These are phyloP conservation scores for Citeromyces hawaiiensis DNA, from an alignment of 1,139 yeast species.

Conservation along the genomic window DNA sequence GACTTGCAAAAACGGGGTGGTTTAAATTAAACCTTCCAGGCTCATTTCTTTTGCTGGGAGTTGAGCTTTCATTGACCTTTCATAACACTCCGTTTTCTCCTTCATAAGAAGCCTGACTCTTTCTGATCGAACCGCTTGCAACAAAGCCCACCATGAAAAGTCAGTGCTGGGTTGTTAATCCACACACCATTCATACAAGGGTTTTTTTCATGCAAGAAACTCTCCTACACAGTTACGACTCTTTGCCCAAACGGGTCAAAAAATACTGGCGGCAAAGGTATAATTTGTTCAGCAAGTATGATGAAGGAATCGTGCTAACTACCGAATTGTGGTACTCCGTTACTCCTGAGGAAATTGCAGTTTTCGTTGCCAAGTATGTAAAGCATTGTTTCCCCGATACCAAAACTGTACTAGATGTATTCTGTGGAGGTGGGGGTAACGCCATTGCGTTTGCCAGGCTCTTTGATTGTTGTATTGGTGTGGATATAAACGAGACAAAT, in stretches of 20 bases:
- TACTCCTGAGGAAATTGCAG: slow-evolving; percentile 72
- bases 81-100: too few relatives aligned
- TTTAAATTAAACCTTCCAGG: too few relatives aligned
- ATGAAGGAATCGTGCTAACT: slow-evolving; percentile 62
- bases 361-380: slow-evolving; percentile 45
- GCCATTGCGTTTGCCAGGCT: slow-evolving; percentile 63
- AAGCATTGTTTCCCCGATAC: slow-evolving; percentile 35
- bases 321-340: slow-evolving; percentile 83
- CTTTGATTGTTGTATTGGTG: slow-evolving; percentile 42
- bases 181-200: neutral
- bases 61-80: too few relatives aligned
- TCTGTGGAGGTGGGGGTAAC: slow-evolving; percentile 96
- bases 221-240: neutral
- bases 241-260: slow-evolving; percentile 25
- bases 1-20: too few relatives aligned
- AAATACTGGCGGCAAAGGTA: slow-evolving; percentile 55
- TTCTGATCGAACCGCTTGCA: too few relatives aligned
- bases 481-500: slow-evolving; percentile 53
- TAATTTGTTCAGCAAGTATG: slow-evolving; percentile 42
- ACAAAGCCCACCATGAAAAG: too few relatives aligned
- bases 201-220: neutral
- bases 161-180: too few relatives aligned
- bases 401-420: slow-evolving; percentile 45
- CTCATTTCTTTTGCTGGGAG: too few relatives aligned
- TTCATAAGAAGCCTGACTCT: too few relatives aligned